Base-by-base conservation (phyloP, 2,329 filamentous ascomycete genomes). In the Venturia effusa region DNA sequence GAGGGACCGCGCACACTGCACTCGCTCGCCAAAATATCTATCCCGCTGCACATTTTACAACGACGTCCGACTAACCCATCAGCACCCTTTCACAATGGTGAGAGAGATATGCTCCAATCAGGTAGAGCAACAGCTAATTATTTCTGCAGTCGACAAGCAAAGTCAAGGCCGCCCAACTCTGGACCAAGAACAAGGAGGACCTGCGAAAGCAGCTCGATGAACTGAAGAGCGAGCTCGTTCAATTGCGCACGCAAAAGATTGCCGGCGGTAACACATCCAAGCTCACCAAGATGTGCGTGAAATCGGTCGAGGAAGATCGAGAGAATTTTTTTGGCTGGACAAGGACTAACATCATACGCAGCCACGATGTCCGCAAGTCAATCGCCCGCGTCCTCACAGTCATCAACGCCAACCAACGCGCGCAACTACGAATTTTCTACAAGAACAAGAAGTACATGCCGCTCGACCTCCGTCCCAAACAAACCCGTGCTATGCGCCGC, bases 401-500 rank as follows among this genome's bases (percentile, higher is more conserved):
- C 84, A 96, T 99, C 88, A 99, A 97, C 87, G 89, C 92, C 82
- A 97, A 96, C 87, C 94, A 99, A 85, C 89, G 95, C 80, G 85
- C 91, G 72, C 92, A 97, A 84, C 91, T 99, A 75, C 92, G 92
- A 75, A 85, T 97, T 72, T 97, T 97, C 89, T 99, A 99, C 88
- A 95, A 96, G 87, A 89, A 89, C 88, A 97, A 97, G 90, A 97
- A 97, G 86, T 97, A 97, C 87, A 83, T 92, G 70, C 94, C 94
- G 70, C 91, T 99, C 79, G 95, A 99, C 81, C 92, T 99, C 84
- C 90, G 94, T 81, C 81, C 92, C 78, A 97, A 97, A 90, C 88
- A 94, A 84, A 99, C 94, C 78, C 92, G 94, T 75, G 94, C 92
- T 78, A 95, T 97, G 83, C 92, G 94, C 77, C 90, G 95, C 84